Conservation (phyloP, 306 rosid species). For the Albizia julibrissin region DNA sequence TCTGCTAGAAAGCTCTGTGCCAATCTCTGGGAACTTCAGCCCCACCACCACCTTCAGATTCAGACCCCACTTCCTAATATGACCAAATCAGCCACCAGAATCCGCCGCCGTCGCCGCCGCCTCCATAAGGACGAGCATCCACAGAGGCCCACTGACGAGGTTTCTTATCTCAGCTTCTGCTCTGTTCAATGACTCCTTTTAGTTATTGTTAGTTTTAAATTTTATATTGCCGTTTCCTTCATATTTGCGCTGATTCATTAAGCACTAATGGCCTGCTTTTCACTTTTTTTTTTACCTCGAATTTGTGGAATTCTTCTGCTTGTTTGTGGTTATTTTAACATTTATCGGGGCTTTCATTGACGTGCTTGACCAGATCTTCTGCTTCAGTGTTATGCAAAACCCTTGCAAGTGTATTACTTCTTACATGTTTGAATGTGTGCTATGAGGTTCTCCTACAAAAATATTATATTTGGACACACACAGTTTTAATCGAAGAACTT, state of each 20-base stretch:
- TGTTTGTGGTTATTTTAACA: constrained; percentile 12
- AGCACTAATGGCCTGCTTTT: background rate
- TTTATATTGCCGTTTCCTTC: background rate
- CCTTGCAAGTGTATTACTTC: background rate
- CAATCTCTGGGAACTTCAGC: constrained; percentile 62
- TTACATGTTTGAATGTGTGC: constrained; percentile 1
- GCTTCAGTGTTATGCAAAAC: background rate
- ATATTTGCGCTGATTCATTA: background rate
- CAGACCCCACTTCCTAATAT: constrained; percentile 43
- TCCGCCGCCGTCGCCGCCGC: constrained; percentile 44
- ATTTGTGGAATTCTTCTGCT: constrained; percentile 7
- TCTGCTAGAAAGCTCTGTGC: constrained; percentile 87
- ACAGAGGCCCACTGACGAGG: constrained; percentile 47
- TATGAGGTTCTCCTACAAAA: background rate
- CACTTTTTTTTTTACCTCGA: background rate
- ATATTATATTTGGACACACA: background rate
- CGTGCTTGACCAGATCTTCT: background rate
- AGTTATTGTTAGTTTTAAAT: background rate
- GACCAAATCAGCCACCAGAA: constrained; percentile 35
- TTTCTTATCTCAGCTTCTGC: constrained; percentile 8
- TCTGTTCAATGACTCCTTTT: background rate
- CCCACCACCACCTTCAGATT: constrained; percentile 45
- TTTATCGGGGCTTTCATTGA: background rate
- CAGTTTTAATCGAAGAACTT: background rate
- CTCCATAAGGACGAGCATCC: constrained; percentile 42